Conservation (phyloP, 2,329 filamentous ascomycete species). For the Ascochyta koolunga region DNA sequence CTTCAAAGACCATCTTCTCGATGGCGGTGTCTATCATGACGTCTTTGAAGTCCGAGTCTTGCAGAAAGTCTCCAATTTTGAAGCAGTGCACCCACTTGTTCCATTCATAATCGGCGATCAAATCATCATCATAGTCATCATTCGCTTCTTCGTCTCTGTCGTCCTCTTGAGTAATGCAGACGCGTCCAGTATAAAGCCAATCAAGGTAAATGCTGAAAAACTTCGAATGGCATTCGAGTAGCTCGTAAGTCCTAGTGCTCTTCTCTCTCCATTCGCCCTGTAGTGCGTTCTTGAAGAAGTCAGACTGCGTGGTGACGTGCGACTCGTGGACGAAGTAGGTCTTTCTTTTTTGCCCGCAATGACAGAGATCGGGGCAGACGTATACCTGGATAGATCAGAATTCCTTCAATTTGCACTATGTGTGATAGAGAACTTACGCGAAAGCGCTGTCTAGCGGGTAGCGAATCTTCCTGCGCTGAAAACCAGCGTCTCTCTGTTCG, state of each 20-base stretch:
- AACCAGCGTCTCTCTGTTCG: too few relatives aligned
- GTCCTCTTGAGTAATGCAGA: background rate
- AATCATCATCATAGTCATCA: background rate
- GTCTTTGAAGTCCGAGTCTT: conserved; percentile 8
- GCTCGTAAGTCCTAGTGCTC: background rate
- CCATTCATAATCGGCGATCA: background rate
- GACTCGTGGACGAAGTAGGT: background rate
- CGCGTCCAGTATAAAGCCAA: conserved; percentile 3
- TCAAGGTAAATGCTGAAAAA: conserved; percentile 2
- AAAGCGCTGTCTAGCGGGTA: too few relatives aligned
- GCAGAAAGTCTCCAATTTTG: conserved; percentile 1
- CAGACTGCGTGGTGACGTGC: background rate
- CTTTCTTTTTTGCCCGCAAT: background rate
- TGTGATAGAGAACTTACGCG: too few relatives aligned
- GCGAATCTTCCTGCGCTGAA: too few relatives aligned
- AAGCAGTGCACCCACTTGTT: background rate
- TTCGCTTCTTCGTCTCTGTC: background rate
- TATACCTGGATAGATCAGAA: too few relatives aligned
- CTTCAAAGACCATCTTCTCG: background rate
- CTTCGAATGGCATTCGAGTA: background rate
- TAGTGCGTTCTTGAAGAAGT: conserved; percentile 9
- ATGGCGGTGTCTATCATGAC: conserved; percentile 4
- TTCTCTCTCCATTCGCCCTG: background rate
- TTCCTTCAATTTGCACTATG: too few relatives aligned
- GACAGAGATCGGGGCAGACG: too few relatives aligned